Percentiles rank a stretch among this genome's conserved stretches.
Evolutionary conservation across 495 filamentous ascomycete genomes (phyloP).

Genomic region (Penicillium salamii): DNA sequence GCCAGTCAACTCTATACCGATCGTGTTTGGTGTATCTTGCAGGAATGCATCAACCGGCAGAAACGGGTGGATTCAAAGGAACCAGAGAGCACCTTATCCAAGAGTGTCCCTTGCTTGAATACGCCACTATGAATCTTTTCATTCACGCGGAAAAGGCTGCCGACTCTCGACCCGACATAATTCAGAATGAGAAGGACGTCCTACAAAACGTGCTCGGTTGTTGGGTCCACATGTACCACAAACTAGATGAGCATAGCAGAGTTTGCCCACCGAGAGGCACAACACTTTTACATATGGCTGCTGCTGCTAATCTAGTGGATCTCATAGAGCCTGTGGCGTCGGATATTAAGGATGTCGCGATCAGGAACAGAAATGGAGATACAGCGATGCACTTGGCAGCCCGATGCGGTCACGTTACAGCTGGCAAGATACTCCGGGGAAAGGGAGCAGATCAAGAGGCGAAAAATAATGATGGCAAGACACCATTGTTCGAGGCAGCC

Average conservation of each 20-base stretch:
- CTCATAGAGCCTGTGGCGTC: not conserved
- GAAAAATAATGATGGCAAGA: not conserved
- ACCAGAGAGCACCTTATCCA: not conserved
- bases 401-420: not conserved
- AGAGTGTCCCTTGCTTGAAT: constrained; percentile 2
- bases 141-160: constrained; percentile 12
- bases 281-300: constrained; percentile 3
- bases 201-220: not conserved
- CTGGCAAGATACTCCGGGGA: not conserved
- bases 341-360: not conserved
- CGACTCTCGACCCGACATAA: not conserved
- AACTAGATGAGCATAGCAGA: not conserved
- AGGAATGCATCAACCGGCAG: not conserved
- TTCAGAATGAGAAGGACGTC: constrained; percentile 3
- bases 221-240: constrained; percentile 5
- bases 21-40: constrained; percentile 8
- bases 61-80: not conserved
- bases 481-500: constrained; percentile 4
- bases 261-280: constrained; percentile 3
- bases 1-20: constrained; percentile 5
- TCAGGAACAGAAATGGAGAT: not conserved
- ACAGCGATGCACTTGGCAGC: constrained; percentile 11
- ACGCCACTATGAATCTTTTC: constrained; percentile 10
- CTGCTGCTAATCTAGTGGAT: constrained; percentile 8
- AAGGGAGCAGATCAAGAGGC: constrained; percentile 3